Evolutionary conservation across 164 flowering plant species (phyloP).

Genomic region (Euptelea pleiosperma): DNA sequence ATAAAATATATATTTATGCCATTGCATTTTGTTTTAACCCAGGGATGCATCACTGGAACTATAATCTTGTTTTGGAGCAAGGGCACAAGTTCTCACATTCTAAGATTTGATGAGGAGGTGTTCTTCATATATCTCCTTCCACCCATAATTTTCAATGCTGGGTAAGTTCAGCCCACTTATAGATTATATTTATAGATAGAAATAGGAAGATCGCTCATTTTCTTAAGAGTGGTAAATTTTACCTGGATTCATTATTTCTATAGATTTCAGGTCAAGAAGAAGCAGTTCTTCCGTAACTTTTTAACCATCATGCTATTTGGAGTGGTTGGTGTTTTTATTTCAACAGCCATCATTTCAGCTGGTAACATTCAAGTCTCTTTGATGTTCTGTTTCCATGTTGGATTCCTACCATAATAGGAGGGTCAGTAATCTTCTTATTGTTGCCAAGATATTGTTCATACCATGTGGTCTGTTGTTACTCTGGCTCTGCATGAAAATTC

Average conservation of each 20-base stretch:
- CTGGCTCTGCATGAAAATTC: too few relatives aligned
- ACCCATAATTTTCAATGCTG: conserved; percentile 93
- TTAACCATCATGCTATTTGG: conserved; percentile 78
- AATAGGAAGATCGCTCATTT: background rate
- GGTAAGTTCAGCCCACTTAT: conserved; percentile 35
- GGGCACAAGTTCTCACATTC: conserved; percentile 69
- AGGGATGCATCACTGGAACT: conserved; percentile 64
- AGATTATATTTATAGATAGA: background rate
- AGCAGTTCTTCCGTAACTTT: conserved; percentile 88
- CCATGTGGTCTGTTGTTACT: too few relatives aligned
- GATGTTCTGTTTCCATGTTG: background rate
- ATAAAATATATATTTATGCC: too few relatives aligned
- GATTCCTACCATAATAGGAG: background rate
- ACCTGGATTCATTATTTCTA: background rate
- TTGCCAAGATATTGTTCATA: too few relatives aligned
- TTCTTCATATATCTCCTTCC: conserved; percentile 97
- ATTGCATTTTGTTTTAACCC: conserved; percentile 4
- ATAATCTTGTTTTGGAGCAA: conserved; percentile 57
- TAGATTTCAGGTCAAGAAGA: conserved; percentile 98
- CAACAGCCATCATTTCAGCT: conserved; percentile 50
- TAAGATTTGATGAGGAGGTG: conserved; percentile 67
- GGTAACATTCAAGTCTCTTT: conserved; percentile 37
- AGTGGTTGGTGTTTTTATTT: conserved; percentile 81
- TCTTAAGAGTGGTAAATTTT: background rate
- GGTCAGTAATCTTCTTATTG: too few relatives aligned